Conservation (phyloP, 805 yeast species). For the Kuraishia floccosa region DNA sequence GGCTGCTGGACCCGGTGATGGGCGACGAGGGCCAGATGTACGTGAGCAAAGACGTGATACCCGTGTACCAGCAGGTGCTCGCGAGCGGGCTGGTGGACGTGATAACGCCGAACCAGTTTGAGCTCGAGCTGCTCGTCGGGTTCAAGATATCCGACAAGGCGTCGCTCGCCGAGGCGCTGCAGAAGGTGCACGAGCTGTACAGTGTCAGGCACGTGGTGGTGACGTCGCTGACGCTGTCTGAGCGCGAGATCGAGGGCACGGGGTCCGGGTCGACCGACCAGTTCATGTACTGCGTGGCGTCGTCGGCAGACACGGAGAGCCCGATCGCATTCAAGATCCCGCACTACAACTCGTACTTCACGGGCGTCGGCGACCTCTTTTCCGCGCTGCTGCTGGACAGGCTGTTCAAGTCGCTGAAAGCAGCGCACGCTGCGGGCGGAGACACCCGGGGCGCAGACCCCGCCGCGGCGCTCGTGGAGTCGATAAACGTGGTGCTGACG, state of each 20-base stretch:
- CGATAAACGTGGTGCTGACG: constrained; percentile 44
- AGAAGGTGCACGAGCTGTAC: constrained; percentile 32
- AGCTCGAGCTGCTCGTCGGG: constrained; percentile 55
- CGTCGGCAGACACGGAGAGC: background rate
- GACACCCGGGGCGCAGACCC: constrained; percentile 1
- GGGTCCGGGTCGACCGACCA: background rate
- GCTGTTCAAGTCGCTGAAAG: constrained; percentile 20
- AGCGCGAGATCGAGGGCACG: constrained; percentile 7
- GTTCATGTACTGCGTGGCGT: background rate
- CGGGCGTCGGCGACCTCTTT: constrained; percentile 92
- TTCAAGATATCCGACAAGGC: constrained; percentile 26
- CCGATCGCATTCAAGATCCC: constrained; percentile 37
- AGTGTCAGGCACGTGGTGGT: constrained; percentile 52
- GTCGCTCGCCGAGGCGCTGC: constrained; percentile 34
- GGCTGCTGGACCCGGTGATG: constrained; percentile 71
- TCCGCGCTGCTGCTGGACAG: constrained; percentile 70
- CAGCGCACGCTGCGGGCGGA: background rate
- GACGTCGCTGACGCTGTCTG: constrained; percentile 35
- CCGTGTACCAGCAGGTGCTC: constrained; percentile 41
- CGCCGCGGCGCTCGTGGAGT: constrained; percentile 11
- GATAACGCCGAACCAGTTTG: constrained; percentile 88
- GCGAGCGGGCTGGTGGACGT: constrained; percentile 43
- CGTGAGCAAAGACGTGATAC: constrained; percentile 46
- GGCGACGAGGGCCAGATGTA: constrained; percentile 69
- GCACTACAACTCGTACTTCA: constrained; percentile 67